Evolutionary conservation across 2,329 filamentous ascomycete species (phyloP), one percentile per base, ranked within the genome.

Genomic region (Diaporthe eres): DNA sequence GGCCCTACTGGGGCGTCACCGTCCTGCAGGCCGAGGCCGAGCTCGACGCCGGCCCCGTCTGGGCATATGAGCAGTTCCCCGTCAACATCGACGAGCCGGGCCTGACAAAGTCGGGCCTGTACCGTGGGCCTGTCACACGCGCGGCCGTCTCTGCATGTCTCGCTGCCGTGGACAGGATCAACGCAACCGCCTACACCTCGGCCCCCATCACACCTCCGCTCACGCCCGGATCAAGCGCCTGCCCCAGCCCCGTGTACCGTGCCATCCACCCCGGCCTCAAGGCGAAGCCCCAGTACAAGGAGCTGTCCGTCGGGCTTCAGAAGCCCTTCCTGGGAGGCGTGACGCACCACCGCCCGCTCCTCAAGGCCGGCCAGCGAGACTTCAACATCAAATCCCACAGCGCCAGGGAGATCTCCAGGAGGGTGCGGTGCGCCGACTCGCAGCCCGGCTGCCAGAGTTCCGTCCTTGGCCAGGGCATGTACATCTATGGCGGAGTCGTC

Each of bases 41-140:
- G 60, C 84, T 86, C 72, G 85, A 86, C 71, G 84, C 83, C n/a
- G 85, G 85, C 9, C 85, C 84, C 0, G 84, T 86, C 10, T 86
- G 85, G 85, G 85, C 85, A 0, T 86, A 83, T 74, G 84, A 86
- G 51, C 85, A 86, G 75, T 86, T 86, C 76, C 77, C 81, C 8
- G 78, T 86, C 74, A 78, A 86, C 78, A 85, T 86, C 71, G 84
- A 86, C 76, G 82, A 84, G 44, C 77, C 80, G 7, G 78, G 80
- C 25, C 76, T 86, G 44, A 86, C 84, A 42, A 86, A 86, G 72
- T 85, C 85, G 1, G 83, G 81, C 37, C 78, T 86, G 4, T 86
- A 86, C 74, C 82, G 85, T 34, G 84, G 85, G 0, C 78, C 81
- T 0, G 81, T 86, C 71, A 85, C 84, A 1, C 81, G 82, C 55